Percentiles rank a stretch among this genome's conserved stretches.
Evolutionary conservation across 106 monocot genomes (phyloP).

Genomic region (Gastrodia elata): DNA sequence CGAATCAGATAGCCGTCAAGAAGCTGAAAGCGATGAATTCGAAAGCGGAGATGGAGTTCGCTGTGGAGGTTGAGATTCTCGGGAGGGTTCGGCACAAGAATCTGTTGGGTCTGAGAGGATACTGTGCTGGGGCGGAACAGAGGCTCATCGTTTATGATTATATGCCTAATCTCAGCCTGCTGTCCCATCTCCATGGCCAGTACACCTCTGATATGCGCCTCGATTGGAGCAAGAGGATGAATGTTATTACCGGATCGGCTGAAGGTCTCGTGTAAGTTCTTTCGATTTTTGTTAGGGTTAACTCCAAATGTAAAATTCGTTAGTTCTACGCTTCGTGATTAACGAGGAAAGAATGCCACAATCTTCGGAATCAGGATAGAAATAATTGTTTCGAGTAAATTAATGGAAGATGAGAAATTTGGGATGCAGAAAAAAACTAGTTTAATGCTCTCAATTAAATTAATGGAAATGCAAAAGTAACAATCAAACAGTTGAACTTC

Average conservation of each 20-base stretch:
- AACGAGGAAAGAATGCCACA: too few species aligned
- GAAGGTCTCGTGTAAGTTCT: conserved; percentile 32
- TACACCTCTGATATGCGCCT: conserved; percentile 22
- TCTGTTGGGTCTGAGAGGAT: conserved; percentile 42
- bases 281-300: not conserved
- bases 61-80: conserved; percentile 43
- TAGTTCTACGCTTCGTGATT: too few species aligned
- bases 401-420: too few species aligned
- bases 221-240: conserved; percentile 37
- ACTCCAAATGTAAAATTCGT: too few species aligned
- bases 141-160: conserved; percentile 57
- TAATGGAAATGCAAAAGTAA: too few species aligned
- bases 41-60: conserved; percentile 53
- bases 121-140: conserved; percentile 31
- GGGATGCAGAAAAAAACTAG: too few species aligned
- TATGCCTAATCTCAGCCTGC: conserved; percentile 56
- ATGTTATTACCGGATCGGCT: conserved; percentile 34
- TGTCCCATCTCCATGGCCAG: conserved; percentile 47
- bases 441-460: too few species aligned
- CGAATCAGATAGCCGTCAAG: conserved; percentile 53
- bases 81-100: conserved; percentile 52
- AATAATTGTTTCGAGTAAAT: too few species aligned
- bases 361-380: too few species aligned
- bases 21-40: conserved; percentile 41
- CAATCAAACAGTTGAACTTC: too few species aligned